These are phyloP conservation scores for Monosporozyma aerobia DNA, from an alignment of 805 yeast genomes.

Conservation along the genomic window DNA sequence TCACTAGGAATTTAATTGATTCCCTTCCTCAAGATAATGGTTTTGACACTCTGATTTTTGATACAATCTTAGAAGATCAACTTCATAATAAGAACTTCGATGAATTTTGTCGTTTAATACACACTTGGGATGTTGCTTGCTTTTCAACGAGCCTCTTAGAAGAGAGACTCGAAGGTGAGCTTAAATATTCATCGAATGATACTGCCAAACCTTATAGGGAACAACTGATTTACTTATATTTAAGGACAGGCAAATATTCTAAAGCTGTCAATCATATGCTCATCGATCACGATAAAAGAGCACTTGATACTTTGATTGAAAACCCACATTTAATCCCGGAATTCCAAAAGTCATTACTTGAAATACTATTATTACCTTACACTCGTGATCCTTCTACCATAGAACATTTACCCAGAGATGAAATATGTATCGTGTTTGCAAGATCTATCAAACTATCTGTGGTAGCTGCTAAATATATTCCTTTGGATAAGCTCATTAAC, in stretches of 20 bases:
- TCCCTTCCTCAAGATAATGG: constrained; percentile 45
- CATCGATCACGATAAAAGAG: constrained; percentile 41
- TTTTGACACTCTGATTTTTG: constrained; percentile 36
- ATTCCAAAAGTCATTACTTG: constrained; percentile 42
- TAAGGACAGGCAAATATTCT: constrained; percentile 47
- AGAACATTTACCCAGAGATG: constrained; percentile 31
- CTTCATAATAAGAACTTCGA: constrained; percentile 29
- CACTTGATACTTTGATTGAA: constrained; percentile 48
- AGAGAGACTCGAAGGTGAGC: constrained; percentile 35
- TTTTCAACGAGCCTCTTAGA: constrained; percentile 42
- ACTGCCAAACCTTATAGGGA: constrained; percentile 30
- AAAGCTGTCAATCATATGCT: constrained; percentile 61
- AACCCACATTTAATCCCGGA: constrained; percentile 50
- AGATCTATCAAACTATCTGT: constrained; percentile 48
- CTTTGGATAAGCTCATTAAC: constrained; percentile 43
- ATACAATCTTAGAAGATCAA: constrained; percentile 39
- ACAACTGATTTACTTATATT: constrained; percentile 44
- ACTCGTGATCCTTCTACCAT: constrained; percentile 29
- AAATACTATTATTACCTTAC: constrained; percentile 38
- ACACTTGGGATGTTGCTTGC: constrained; percentile 48
- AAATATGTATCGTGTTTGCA: constrained; percentile 21
- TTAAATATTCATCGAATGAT: constrained; percentile 26
- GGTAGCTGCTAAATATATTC: constrained; percentile 54
- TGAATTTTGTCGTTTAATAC: constrained; percentile 36
- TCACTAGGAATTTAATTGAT: constrained; percentile 36